Evolutionary conservation across 192 early-diverging fungal species (phyloP), one percentile per base, ranked within the genome.

Genomic region (Rhizoclosmatium globosum): DNA sequence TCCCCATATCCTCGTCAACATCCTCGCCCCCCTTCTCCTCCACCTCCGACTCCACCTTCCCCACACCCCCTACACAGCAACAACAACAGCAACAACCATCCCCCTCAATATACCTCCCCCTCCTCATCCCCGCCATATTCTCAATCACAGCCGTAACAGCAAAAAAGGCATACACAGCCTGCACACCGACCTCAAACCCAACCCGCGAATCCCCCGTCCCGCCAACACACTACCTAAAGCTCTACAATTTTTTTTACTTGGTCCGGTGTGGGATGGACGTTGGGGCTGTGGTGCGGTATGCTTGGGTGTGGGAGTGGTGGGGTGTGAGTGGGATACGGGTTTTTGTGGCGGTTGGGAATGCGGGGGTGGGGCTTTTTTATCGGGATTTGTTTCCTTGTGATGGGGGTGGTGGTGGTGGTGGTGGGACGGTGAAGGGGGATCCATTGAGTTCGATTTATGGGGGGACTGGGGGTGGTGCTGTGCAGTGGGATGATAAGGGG

Each of bases 131-230:
- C 11, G 9, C 21, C 13, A 64, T 21, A 39, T 64, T 17, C 23
- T 17, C 62, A 64, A 21, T 11, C 62, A 64, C 21, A 21, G 21
- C 62, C 7, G 21, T 64, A 17, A 39, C 21, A 11, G 21, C 62
- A 7, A 64, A 64, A 42, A 23, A 64, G 11, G 62, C 62, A 64
- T 64, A 64, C 62, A 64, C 21, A 64, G 11, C 62, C 11, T 64
- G 62, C 21, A 39, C 41, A 11, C 62, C 62, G 7, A 11, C 21
- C 11, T 17, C 62, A 42, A 64, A 23, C 23, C 62, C 62, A 7
- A 64, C 23, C 7, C 11, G 7, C 7, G 41, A 64, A 23, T 17
- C 21, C 7, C 7, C 21, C 21, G 21, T 41, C 41, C 62, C 62
- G 41, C 62, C 62, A 42, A 42, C 62, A 64, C 41, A 39, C 21